phyloP scores from a whole-genome alignment of 2,329 filamentous ascomycete species.

The Pseudonectria buxi region DNA sequence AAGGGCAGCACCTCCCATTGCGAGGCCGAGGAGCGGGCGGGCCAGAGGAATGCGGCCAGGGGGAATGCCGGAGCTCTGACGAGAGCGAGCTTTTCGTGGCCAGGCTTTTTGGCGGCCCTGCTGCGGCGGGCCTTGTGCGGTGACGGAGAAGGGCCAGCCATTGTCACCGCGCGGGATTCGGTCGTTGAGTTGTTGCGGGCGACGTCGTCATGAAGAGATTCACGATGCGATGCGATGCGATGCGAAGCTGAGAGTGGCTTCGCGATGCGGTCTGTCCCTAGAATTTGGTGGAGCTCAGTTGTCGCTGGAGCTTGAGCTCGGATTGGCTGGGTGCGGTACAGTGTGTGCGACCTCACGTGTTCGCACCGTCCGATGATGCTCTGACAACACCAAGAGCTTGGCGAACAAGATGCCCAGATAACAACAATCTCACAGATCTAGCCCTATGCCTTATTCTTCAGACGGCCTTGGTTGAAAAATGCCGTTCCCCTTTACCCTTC shows the following conservation, averaged over 20 bases:
- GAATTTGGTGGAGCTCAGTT: constrained; percentile 14
- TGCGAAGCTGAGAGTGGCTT: constrained; percentile 8
- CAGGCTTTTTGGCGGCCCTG: constrained; percentile 43
- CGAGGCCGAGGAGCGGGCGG: constrained; percentile 72
- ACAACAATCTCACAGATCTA: neutral
- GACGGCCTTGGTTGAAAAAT: constrained; percentile 47
- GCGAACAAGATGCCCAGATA: constrained; percentile 8
- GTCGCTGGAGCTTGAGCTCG: constrained; percentile 15
- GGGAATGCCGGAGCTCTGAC: constrained; percentile 70
- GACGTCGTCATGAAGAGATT: constrained; percentile 12
- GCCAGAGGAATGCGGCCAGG: constrained; percentile 90
- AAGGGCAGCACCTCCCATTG: constrained; percentile 90
- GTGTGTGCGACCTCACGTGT: neutral
- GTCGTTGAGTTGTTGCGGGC: constrained; percentile 6
- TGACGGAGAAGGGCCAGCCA: constrained; percentile 47
- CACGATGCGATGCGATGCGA: neutral
- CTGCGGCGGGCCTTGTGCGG: constrained; percentile 56
- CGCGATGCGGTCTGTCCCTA: constrained; percentile 4
- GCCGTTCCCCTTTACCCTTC: constrained; percentile 84
- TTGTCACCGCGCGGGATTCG: constrained; percentile 29
- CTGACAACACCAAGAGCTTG: constrained; percentile 15
- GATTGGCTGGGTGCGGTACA: constrained; percentile 1
- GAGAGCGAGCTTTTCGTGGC: constrained; percentile 35
- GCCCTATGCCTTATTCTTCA: no score
- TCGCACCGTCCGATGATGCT: constrained; percentile 19